phyloP scores from a whole-genome alignment of 768 basidiomycete species.

The Serendipita sp. region DNA sequence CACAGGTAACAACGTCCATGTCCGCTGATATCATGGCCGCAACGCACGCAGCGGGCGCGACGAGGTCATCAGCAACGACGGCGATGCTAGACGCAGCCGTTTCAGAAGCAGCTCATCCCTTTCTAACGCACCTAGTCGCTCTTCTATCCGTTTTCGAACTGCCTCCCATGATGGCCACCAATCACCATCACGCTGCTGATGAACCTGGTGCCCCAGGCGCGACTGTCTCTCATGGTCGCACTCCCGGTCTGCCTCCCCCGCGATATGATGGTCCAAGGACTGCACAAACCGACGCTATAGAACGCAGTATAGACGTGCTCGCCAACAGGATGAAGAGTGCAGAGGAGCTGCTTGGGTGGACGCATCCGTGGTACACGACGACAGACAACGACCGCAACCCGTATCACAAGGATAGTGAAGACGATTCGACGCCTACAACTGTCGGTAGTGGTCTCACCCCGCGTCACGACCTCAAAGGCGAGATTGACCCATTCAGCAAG shows the following conservation, averaged over 20 bases:
- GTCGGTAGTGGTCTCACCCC: not conserved
- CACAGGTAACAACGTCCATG: not conserved
- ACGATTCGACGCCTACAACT: not conserved
- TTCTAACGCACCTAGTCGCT: slow-evolving; percentile 40
- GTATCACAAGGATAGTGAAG: not conserved
- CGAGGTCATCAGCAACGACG: not conserved
- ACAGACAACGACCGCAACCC: not conserved
- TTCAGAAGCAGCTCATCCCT: slow-evolving; percentile 19
- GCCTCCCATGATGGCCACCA: slow-evolving; percentile 3
- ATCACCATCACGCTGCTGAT: not conserved
- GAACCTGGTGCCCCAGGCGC: not conserved
- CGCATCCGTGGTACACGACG: not conserved
- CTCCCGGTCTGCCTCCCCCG: slow-evolving; percentile 5
- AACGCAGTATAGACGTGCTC: slow-evolving; percentile 34
- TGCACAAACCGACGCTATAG: slow-evolving; percentile 44
- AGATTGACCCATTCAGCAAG: not conserved
- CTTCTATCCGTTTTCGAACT: slow-evolving; percentile 45
- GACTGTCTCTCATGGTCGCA: not conserved
- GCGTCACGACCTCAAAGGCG: not conserved
- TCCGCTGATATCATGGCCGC: not conserved
- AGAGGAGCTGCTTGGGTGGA: slow-evolving; percentile 27
- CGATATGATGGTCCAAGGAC: slow-evolving; percentile 30
- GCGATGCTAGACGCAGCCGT: not conserved
- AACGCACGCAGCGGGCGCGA: not conserved
- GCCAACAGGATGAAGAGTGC: slow-evolving; percentile 41